phyloP scores from a whole-genome alignment of 2,329 filamentous ascomycete species.

The Aspergillus candidus region DNA sequence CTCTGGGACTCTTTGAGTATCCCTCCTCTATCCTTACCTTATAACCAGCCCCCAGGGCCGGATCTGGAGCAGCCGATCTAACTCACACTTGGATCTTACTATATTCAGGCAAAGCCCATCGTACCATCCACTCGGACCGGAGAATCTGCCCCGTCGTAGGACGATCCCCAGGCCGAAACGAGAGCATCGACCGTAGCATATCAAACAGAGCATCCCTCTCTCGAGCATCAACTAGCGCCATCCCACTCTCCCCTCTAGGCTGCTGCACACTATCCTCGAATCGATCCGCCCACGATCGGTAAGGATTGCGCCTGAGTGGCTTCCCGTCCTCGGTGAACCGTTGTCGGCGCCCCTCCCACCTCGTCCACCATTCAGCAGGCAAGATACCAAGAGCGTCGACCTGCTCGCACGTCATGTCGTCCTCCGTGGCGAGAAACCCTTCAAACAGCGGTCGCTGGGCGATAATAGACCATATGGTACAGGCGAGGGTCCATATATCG shows the following conservation, averaged over 20 bases:
- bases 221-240: constrained; percentile 15
- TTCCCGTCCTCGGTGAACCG: constrained; percentile 23
- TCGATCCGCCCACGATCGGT: constrained; percentile 18
- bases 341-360: constrained; percentile 18
- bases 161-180: constrained; percentile 22
- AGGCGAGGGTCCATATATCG: constrained; percentile 40
- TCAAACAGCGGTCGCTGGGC: constrained; percentile 26
- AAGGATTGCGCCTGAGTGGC: constrained; percentile 14
- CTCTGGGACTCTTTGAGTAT: too few species aligned
- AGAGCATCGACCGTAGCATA: constrained; percentile 24
- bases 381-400: constrained; percentile 28
- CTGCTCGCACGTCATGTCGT: constrained; percentile 27
- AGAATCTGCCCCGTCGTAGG: constrained; percentile 20
- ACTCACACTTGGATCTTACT: constrained; percentile 2
- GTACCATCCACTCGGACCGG: constrained; percentile 26
- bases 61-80: too few species aligned
- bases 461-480: constrained; percentile 33
- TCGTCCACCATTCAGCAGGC: constrained; percentile 24
- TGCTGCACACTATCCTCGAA: constrained; percentile 25
- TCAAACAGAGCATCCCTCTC: constrained; percentile 22
- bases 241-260: constrained; percentile 18
- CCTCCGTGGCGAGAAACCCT: constrained; percentile 20
- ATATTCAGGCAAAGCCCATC: constrained; percentile 25
- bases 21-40: too few species aligned
- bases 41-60: too few species aligned